phyloP scores from a whole-genome alignment of 176 grass and related monocot species.

The Saccharum officinarum region DNA sequence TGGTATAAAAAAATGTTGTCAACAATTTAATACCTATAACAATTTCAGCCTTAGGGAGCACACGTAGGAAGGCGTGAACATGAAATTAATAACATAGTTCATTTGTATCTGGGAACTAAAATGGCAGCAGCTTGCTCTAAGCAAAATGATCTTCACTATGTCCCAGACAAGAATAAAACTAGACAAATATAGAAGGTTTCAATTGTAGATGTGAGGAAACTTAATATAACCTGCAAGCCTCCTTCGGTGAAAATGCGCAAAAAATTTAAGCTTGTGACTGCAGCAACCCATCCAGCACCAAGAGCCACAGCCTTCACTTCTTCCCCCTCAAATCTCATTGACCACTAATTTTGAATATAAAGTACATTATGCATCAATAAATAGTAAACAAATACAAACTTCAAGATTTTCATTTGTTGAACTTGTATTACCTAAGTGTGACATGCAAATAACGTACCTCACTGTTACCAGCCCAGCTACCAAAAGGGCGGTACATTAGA shows the following conservation, averaged over 20 bases:
- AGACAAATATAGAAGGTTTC: background rate
- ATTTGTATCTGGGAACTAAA: background rate
- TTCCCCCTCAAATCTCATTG: constrained; percentile 95
- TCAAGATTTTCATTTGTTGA: background rate
- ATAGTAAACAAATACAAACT: background rate
- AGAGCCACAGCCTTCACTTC: constrained; percentile 87
- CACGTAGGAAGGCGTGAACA: background rate
- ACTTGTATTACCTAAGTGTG: background rate
- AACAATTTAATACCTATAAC: background rate
- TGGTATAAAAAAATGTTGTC: background rate
- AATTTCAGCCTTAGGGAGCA: background rate
- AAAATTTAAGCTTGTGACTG: constrained; percentile 78
- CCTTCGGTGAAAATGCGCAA: constrained; percentile 82
- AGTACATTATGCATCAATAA: constrained; percentile 3
- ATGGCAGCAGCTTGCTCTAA: background rate
- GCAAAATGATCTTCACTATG: background rate
- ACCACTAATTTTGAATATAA: constrained; percentile 62
- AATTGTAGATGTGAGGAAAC: background rate
- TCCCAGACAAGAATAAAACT: constrained; percentile 3
- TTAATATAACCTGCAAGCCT: constrained; percentile 75
- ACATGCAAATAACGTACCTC: constrained; percentile 52
- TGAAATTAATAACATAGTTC: background rate
- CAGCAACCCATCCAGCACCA: constrained; percentile 84
- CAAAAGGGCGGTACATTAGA: constrained; percentile 93
- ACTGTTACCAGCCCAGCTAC: constrained; percentile 95